Evolutionary conservation across 2,329 filamentous ascomycete genomes (phyloP).

Genomic region (Zymoseptoria tritici): DNA sequence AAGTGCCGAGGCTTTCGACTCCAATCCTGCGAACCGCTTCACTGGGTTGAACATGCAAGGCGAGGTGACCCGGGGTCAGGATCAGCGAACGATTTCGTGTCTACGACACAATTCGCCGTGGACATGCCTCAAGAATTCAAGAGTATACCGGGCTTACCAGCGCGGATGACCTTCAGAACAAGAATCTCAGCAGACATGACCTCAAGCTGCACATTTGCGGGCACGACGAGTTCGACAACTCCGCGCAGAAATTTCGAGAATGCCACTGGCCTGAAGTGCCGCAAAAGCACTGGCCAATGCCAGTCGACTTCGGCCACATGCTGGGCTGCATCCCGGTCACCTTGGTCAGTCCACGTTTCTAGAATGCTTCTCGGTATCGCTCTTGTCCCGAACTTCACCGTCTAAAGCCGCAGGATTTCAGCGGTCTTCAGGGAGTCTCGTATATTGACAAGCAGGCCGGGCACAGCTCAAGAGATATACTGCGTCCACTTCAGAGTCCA

Average conservation of each 20-base stretch:
- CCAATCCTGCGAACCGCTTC: conserved; percentile 1
- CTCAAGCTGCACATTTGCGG: conserved; percentile 22
- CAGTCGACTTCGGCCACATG: conserved; percentile 34
- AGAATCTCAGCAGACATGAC: conserved; percentile 2
- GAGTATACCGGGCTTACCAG: conserved; percentile 49
- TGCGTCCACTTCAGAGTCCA: no score
- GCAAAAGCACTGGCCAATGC: conserved; percentile 29
- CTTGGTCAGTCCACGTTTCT: no score
- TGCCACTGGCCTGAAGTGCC: conserved; percentile 36
- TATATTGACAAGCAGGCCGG: no score
- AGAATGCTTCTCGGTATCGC: no score
- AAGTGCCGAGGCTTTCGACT: conserved; percentile 21
- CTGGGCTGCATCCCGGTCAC: conserved; percentile 6
- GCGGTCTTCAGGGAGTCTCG: no score
- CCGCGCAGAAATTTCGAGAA: conserved; percentile 43
- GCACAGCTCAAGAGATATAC: no score
- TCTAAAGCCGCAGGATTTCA: no score
- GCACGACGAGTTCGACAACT: conserved; percentile 50
- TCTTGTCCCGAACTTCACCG: no score
- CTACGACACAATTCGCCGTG: conserved; percentile 50
- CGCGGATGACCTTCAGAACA: conserved; percentile 21
- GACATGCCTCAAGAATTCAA: conserved; percentile 52
- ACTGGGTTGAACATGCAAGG: background rate
- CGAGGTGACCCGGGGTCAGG: no score
- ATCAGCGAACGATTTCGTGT: no score